Base-by-base conservation (phyloP, 495 filamentous ascomycete species). In the Sordaria brevicollis region DNA sequence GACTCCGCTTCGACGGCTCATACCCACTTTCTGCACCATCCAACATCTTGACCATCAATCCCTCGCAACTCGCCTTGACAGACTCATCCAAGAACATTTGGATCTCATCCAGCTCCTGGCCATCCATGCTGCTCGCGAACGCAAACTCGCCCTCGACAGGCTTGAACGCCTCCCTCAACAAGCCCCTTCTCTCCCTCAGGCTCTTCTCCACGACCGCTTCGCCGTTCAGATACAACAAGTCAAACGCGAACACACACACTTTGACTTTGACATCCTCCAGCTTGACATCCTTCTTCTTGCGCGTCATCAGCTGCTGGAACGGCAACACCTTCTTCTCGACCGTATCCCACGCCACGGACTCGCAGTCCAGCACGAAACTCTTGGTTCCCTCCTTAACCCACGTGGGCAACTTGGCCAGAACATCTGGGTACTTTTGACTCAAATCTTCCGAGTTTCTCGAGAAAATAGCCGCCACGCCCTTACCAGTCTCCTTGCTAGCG, bases 11-110 rank as follows among this genome's bases (percentile, higher is more conserved):
- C 78, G 90, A 93, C 4, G 95, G 95, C 83, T 98, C 93, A 74
- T 99, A 99, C 71, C 91, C 91, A 75, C 91, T 94, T 77, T 96
- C 93, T 0, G 86, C 80, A 2, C 94, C 96, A 75, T 97, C 93
- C 67, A 99, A 81, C 94, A 98, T 99, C 81, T 99, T 99, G 11
- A 99, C 95, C 95, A 99, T 99, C 37, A 99, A 81, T 5, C 95
- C 95, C 82, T 99, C 95, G 74, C 95, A 99, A 0, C 92, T 93
- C 9, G 93, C 92, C 80, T 97, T 97, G 70, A 98, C 91, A 73
- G 88, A 91, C 25, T 97, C 94, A 70, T 99, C 95, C 9, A 99
- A 87, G 74, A 99, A 89, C 25, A 81, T 85, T 77, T 97, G 93
- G 67, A 99, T 98, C 74, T 96, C 92, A 34, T 97, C 94, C 15